Base-by-base conservation (phyloP, 352 stramenopile species). In the Phytophthora europaea region DNA sequence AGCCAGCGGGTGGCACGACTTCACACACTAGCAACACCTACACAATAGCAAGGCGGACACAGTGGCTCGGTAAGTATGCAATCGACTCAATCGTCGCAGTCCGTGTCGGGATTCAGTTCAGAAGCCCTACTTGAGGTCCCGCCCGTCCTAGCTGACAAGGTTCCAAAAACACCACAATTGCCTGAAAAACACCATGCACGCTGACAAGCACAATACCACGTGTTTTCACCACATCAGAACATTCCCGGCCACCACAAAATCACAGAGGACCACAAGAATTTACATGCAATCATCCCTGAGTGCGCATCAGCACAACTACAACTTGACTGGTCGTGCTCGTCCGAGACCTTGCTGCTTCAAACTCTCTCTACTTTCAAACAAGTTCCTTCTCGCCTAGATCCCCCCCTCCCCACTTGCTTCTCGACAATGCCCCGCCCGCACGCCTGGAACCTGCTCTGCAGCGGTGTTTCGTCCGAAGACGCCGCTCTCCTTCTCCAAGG, bases 381-480 rank as follows among this genome's bases (percentile, higher is more conserved):
- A n/a, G n/a, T n/a, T n/a, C n/a, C n/a, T n/a, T n/a, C n/a, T n/a
- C 36, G 9, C 36, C 36, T 5, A 45, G 36, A n/a, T 8, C 36
- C 36, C 36, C 36, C 36, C 9, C 5, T 4, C 36, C 36, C 36
- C 2, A 45, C 43, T 8, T 16, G 15, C 43, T n/a, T 51, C 43
- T 51, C 43, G 15, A 2, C 43, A 51, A 51, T 51, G 43, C 15
- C 43, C 16, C 3, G 43, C 43, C 43, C 15, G 0, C 16, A 51
- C n/a, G 43, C 43, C 43, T 51, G 43, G 43, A 23, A 51, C 43
- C 43, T 51, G n/a, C 43, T 51, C 43, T 23, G 15, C 43, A 51
- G 43, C 43, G 43, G 15, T 4, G 15, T 51, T 51, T 51, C 15
- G 15, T 22, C 43, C 7, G 43, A 51, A 51, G 43, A 51, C 5